phyloP scores from a whole-genome alignment of 2,329 filamentous ascomycete genomes.

The Penicillium glabrum region DNA sequence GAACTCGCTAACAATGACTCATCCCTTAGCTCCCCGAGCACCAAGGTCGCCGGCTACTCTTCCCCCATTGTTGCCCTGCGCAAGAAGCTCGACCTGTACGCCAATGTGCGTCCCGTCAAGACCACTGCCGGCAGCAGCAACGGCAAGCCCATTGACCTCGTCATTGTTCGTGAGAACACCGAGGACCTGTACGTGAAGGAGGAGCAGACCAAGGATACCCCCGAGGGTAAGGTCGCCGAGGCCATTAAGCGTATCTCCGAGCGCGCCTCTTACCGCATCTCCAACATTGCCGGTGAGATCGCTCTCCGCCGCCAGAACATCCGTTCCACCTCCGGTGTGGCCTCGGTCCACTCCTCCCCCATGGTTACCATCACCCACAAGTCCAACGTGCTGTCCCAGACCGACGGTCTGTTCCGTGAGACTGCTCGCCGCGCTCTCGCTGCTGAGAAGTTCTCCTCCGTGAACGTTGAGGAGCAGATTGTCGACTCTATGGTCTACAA shows the following conservation, averaged over 20 bases:
- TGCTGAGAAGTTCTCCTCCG: constrained; percentile 60
- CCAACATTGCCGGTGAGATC: constrained; percentile 91
- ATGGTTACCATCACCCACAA: constrained; percentile 98
- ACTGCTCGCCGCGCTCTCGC: constrained; percentile 73
- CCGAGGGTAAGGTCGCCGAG: constrained; percentile 81
- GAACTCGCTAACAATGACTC: not conserved
- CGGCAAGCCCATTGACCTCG: constrained; percentile 76
- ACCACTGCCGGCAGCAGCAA: constrained; percentile 57
- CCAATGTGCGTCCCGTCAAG: constrained; percentile 96
- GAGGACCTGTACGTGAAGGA: constrained; percentile 99
- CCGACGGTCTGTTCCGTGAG: constrained; percentile 90
- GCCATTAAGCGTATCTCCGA: constrained; percentile 97
- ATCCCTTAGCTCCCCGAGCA: constrained; percentile 69
- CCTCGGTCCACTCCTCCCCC: constrained; percentile 59
- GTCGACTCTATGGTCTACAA: constrained; percentile 99
- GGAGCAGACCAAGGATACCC: constrained; percentile 76
- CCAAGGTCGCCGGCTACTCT: constrained; percentile 90
- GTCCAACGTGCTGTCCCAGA: constrained; percentile 94
- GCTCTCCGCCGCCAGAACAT: constrained; percentile 82
- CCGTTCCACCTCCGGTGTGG: constrained; percentile 56
- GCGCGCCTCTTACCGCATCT: constrained; percentile 80
- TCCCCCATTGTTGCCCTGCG: constrained; percentile 95
- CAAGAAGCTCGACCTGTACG: constrained; percentile 92
- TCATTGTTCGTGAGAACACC: constrained; percentile 98
- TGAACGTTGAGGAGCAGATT: constrained; percentile 91